These are phyloP conservation scores for Chaetomium globosum DNA, from an alignment of 2,329 filamentous ascomycete species.

Conservation along the genomic window DNA sequence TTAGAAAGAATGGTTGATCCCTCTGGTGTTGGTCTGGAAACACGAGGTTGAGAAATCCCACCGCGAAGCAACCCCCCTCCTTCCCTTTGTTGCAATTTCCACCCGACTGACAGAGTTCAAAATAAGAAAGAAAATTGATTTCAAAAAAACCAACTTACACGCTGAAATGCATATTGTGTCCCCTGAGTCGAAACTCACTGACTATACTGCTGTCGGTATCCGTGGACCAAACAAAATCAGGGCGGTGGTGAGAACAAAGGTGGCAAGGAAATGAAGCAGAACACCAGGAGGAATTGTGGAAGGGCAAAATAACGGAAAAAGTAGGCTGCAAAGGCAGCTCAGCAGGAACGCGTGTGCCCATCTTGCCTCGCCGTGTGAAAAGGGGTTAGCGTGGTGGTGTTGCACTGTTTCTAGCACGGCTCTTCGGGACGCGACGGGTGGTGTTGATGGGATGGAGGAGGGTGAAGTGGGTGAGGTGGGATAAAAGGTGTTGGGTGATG, in stretches of 20 bases:
- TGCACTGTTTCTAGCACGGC: constrained; percentile 9
- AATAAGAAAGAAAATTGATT: background rate
- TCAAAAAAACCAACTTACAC: constrained; percentile 18
- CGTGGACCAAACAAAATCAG: constrained; percentile 2
- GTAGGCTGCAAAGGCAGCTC: background rate
- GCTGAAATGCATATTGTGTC: constrained; percentile 18
- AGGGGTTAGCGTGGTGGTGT: background rate
- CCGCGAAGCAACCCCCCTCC: too few species aligned
- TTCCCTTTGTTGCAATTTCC: background rate
- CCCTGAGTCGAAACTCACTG: background rate
- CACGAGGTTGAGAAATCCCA: background rate
- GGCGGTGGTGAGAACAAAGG: background rate
- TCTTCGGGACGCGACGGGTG: background rate
- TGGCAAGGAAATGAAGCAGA: background rate
- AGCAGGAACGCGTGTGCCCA: background rate
- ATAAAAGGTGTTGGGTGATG: background rate
- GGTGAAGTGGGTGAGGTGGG: background rate
- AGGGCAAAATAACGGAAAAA: background rate
- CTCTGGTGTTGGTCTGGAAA: background rate
- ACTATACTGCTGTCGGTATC: constrained; percentile 1
- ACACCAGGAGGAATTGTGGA: constrained; percentile 2
- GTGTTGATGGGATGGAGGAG: constrained; percentile 14
- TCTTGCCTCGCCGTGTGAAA: background rate
- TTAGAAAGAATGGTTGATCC: background rate
- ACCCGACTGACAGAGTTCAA: background rate